Evolutionary conservation across 129 eudicot species (phyloP), one percentile per base, ranked within the genome.

Genomic region (Chrysanthemum lavandulifolium): DNA sequence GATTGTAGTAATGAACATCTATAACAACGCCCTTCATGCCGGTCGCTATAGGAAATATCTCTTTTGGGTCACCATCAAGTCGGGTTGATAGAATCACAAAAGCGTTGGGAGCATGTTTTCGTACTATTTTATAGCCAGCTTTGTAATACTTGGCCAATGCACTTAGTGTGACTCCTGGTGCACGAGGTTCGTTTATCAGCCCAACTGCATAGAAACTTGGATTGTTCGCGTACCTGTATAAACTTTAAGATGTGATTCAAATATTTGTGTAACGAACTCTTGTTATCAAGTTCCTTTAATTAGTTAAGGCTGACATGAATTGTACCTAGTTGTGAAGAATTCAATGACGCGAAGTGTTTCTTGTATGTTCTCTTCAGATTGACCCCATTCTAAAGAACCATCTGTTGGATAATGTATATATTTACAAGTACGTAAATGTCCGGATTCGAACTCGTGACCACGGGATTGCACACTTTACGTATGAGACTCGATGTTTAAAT

Each of bases 1-100:
- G 87, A 52, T 87, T 87, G 79, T 90, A 87, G 73, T 85, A 85
- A 75, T 90, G 97, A 54, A 87, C 91, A 50, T 90, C 97, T 45
- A 87, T 82, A 12, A 83, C 97, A 0, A 73, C 63, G 19, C 31
- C 66, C 15, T 56, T 71, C 49, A 90, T 59, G 45, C 84, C 76
- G 13, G 81, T 76, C 13, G 91, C 84, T 10, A 87, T 66, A 56
- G 88, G 83, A 18, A 57, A 57, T 14, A 57, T 14, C 62, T 57
- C 62, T 57, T 57, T 57, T 16, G 62, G 25, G 2, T 57, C 62
- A 57, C 62, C 23, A 57, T n/a, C 62, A 57, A 57, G 62, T 18
- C 62, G 11, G 62, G 62, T 57, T n/a, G 62, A 57, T 16, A 57
- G 21, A 16, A 57, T 57, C 62, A 57, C 62, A 57, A 57, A 57